Evolutionary conservation across 2,329 filamentous ascomycete genomes (phyloP).

Genomic region (Leptographium wingfieldii): DNA sequence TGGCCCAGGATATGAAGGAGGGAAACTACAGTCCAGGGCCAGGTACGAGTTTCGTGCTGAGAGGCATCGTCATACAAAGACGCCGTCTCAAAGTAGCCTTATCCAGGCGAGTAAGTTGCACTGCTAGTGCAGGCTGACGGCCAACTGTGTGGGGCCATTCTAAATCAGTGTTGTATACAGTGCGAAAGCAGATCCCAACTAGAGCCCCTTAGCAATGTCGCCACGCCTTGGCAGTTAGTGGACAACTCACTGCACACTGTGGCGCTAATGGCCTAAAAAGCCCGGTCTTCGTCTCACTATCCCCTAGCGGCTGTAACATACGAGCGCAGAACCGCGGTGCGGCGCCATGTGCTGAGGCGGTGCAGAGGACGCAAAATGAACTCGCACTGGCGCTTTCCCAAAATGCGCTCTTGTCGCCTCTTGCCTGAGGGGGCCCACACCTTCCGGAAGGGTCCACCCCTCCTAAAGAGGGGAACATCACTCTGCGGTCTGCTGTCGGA

Average conservation of each 20-base stretch:
- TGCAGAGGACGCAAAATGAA: not conserved
- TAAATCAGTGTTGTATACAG: not conserved
- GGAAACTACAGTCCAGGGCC: not conserved
- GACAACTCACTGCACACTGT: not conserved
- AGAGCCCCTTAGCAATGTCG: not conserved
- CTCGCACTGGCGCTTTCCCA: not conserved
- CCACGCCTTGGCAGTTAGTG: not conserved
- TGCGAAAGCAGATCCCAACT: not conserved
- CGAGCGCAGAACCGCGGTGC: not conserved
- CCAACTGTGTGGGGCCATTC: not conserved
- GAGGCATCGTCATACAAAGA: constrained; percentile 1
- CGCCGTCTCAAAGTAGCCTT: not conserved
- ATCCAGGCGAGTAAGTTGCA: not conserved
- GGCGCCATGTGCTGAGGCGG: not conserved
- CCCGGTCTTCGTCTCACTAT: constrained; percentile 2
- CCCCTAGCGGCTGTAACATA: not conserved
- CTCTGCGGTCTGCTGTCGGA: not conserved
- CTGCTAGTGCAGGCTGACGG: not conserved
- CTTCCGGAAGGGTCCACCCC: not conserved
- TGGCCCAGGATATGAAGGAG: not conserved
- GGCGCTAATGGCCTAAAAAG: not conserved
- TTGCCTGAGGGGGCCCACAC: not conserved
- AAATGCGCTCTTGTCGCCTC: not conserved
- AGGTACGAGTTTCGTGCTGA: not conserved
- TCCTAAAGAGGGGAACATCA: not conserved